Base-by-base conservation (phyloP, 2,329 filamentous ascomycete genomes). In the Claviceps maximensis region DNA sequence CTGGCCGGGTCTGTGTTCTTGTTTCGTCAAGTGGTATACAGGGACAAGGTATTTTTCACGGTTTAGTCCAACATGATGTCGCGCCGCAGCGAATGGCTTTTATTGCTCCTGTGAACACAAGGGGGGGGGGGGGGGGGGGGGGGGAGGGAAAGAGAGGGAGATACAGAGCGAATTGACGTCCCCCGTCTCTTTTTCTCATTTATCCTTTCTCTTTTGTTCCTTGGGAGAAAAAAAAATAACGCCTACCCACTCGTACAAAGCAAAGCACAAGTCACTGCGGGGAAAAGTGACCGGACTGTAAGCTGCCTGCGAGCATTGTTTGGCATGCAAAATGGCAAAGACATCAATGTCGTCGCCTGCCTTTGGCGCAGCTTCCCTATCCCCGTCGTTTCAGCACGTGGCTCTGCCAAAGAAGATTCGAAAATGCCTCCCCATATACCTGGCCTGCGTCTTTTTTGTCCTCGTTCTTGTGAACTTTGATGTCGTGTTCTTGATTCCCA, bases 351-450 rank as follows among this genome's bases (percentile, higher is more conserved):
- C 36, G 15, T 40, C 42, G 23, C 13, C 42, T 9, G 8, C 12
- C 10, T 15, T 27, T 17, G 42, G 42, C 8, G 42, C 42, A 45
- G 23, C 42, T 21, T n/a, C 42, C 12, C 13, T 15, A 8, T 13
- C 33, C 5, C 31, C 65, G 42, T 63, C 62, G 53, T 60, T 69
- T 51, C 61, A 64, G 45, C 68, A 68, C 56, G 64, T 51, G 49
- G 57, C 64, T 41, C 61, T 77, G 40, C 75, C 74, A 1, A 73
- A 71, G 21, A 74, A 76, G 54, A 65, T 78, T 54, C 69, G 72
- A 51, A 69, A 76, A 55, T 68, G 68, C 40, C 61, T 79, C 15
- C 70, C 73, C 2, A 63, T 76, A 19, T 76, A 75, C 58, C 56
- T 75, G 23, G 67, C 63, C 31, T 69, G 69, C 54, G 58, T 77